A percentile compares a stretch with the other conserved stretches of the same genome.
These are phyloP conservation scores for Chaetomidium leptoderma DNA, from an alignment of 495 filamentous ascomycete species.

Conservation along the genomic window DNA sequence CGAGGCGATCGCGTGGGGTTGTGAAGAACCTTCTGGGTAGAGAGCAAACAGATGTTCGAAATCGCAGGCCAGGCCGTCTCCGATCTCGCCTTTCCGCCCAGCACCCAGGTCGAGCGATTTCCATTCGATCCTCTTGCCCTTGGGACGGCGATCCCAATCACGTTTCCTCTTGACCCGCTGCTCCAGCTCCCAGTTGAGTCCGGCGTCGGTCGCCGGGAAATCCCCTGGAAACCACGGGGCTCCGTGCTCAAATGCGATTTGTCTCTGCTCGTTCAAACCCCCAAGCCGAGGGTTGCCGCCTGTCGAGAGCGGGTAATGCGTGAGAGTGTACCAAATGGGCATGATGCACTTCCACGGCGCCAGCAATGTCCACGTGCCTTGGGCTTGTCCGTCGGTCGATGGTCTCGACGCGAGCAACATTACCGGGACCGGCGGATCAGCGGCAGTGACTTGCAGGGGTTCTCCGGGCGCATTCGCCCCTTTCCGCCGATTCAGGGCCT, in stretches of 20 bases:
- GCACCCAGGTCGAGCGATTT: slow-evolving; percentile 69
- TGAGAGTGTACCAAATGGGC: slow-evolving; percentile 80
- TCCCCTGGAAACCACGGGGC: slow-evolving; percentile 85
- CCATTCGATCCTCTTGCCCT: slow-evolving; percentile 74
- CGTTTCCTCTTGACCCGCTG: slow-evolving; percentile 57
- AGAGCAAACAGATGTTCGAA: slow-evolving; percentile 62
- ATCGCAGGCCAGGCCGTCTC: slow-evolving; percentile 81
- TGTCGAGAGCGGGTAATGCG: slow-evolving; percentile 79
- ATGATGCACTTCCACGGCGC: slow-evolving; percentile 88
- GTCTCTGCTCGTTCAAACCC: slow-evolving; percentile 71
- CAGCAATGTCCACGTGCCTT: slow-evolving; percentile 78
- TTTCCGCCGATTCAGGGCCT: slow-evolving; percentile 82
- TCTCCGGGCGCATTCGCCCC: slow-evolving; percentile 59
- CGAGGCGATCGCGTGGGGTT: slow-evolving; percentile 25
- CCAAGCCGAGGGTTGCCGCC: slow-evolving; percentile 78
- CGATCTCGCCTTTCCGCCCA: slow-evolving; percentile 76
- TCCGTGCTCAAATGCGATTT: slow-evolving; percentile 77
- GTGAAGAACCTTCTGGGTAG: background rate
- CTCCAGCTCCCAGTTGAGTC: slow-evolving; percentile 67
- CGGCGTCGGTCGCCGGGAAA: slow-evolving; percentile 76
- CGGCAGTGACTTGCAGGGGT: slow-evolving; percentile 52
- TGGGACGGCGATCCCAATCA: slow-evolving; percentile 76
- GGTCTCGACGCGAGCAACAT: slow-evolving; percentile 61
- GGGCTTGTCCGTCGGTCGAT: slow-evolving; percentile 41
- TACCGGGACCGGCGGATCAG: slow-evolving; percentile 81